phyloP scores from a whole-genome alignment of 2,329 filamentous ascomycete species.

The Pyricularia sp. region DNA sequence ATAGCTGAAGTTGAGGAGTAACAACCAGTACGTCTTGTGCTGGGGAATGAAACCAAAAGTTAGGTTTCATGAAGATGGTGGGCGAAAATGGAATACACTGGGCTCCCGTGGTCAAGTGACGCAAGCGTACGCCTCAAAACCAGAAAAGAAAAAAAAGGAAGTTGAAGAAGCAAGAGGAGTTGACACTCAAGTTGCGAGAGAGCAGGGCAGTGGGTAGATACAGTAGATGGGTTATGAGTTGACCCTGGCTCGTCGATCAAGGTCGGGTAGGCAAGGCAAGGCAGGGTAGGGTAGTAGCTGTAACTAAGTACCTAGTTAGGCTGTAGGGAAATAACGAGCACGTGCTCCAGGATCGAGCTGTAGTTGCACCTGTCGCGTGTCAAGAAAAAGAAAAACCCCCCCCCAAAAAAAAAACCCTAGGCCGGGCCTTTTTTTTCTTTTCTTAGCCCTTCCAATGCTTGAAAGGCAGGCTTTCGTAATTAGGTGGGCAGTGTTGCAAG shows the following conservation, averaged over 20 bases:
- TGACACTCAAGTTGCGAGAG: background rate
- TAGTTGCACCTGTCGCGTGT: background rate
- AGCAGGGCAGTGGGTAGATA: background rate
- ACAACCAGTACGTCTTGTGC: background rate
- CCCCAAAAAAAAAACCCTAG: too few relatives aligned
- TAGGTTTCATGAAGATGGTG: background rate
- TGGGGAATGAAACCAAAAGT: background rate
- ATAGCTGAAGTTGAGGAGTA: too few relatives aligned
- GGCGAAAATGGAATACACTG: background rate
- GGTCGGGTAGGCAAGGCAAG: background rate
- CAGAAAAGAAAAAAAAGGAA: background rate
- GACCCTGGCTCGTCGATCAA: background rate
- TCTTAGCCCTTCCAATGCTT: background rate
- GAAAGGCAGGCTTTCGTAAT: too few relatives aligned
- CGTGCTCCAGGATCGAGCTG: conserved; percentile 4
- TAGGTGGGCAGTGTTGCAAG: background rate
- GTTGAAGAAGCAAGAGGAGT: too few relatives aligned
- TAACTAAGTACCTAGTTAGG: background rate
- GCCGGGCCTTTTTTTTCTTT: background rate
- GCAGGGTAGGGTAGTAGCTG: too few relatives aligned
- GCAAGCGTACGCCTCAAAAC: background rate
- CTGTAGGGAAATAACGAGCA: background rate
- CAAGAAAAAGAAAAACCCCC: too few relatives aligned
- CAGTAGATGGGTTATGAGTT: background rate
- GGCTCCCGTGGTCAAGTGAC: background rate